Evolutionary conservation across 306 rosid species (phyloP), one percentile per base, ranked within the genome.

Genomic region (Malus asiatica): DNA sequence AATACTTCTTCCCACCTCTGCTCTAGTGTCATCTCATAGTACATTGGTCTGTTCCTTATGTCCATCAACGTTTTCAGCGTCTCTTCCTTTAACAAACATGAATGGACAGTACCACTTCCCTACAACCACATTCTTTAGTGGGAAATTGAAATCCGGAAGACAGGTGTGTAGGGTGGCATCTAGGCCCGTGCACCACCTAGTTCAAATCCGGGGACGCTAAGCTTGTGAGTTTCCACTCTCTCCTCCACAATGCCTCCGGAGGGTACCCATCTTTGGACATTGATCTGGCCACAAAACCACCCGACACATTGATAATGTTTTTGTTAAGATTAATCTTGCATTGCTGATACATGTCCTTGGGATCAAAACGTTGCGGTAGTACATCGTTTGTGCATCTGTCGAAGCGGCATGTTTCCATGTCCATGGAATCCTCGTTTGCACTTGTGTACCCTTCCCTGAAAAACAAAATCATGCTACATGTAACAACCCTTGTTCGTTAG

Each of bases 71-170:
- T 38, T 52, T 45, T 78, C 1, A 79, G 80, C 16, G 83, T 33
- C 4, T 30, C 76, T 63, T 84, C 88, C 27, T 72, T 72, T 78
- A 4, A 87, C 29, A 77, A 87, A 84, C 84, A 87, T 75, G 73
- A 84, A 79, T 3, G 85, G 90, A 64, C 75, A 53, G 42, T 68
- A 84, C 87, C 88, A 84, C 23, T 87, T 87, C 57, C 90, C 88
- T 0, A 82, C 84, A 10, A 75, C 77, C 52, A 83, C 83, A 18
- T 66, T 66, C 18, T 42, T 35, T 6, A 78, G 35, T 22, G 83
- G 33, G 57, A 83, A 83, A 27, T 65, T 38, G 55, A 83, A 79
- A 29, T 66, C 72, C 9, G 86, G 90, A 9, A 81, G 74, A 4
- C 44, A 68, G 70, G 82, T 70, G n/a, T 83, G 71, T 13, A 83